Conservation (phyloP, 2,329 filamentous ascomycete species). For the Fusarium albosuccineum region DNA sequence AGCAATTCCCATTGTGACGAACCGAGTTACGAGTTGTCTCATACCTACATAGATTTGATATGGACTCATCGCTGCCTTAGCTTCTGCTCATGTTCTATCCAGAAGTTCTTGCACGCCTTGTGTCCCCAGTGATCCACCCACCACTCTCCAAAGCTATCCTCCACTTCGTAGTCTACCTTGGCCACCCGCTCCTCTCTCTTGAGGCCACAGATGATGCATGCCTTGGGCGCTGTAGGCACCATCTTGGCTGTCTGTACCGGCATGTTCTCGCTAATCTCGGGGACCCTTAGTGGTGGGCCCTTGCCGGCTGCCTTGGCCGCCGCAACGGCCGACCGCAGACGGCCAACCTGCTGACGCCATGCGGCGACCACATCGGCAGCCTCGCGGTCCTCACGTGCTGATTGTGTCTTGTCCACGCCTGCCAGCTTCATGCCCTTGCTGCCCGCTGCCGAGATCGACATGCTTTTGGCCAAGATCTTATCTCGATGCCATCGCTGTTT, state of each 20-base stretch:
- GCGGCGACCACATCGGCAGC: conserved; percentile 79
- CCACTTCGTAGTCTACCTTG: conserved; percentile 80
- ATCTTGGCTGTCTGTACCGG: conserved; percentile 76
- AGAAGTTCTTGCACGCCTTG: conserved; percentile 84
- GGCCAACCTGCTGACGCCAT: conserved; percentile 82
- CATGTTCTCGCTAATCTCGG: conserved; percentile 79
- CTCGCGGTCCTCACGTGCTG: conserved; percentile 86
- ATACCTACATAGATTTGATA: not conserved
- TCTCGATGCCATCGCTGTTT: conserved; percentile 93
- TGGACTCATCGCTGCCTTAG: conserved; percentile 73
- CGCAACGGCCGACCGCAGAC: conserved; percentile 79
- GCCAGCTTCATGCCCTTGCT: conserved; percentile 92
- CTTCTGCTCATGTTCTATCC: conserved; percentile 79
- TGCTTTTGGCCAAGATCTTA: conserved; percentile 84
- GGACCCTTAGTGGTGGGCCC: conserved; percentile 65
- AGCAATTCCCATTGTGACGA: not conserved
- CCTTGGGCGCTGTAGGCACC: conserved; percentile 78
- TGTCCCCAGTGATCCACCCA: conserved; percentile 94
- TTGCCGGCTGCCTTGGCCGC: conserved; percentile 72
- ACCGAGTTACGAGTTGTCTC: not conserved
- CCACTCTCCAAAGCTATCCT: conserved; percentile 97
- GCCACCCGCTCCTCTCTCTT: conserved; percentile 86
- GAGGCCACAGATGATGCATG: conserved; percentile 88
- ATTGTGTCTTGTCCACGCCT: conserved; percentile 85
- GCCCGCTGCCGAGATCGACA: conserved; percentile 84